Evolutionary conservation across 192 early-diverging fungal genomes (phyloP), one percentile per base, ranked within the genome.

Genomic region (Coemansia sp.): DNA sequence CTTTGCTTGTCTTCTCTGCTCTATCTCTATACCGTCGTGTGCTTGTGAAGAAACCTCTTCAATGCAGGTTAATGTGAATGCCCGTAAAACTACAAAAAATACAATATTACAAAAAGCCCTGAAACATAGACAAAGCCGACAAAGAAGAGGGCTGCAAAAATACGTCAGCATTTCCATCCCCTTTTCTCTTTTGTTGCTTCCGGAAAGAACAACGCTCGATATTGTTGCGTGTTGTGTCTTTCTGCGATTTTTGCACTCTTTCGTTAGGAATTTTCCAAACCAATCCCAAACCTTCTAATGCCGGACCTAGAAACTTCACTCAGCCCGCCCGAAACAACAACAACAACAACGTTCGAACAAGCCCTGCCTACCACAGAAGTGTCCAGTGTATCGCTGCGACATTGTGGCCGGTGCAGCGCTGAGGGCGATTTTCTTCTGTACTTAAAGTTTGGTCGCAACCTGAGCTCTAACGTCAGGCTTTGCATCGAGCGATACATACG

Each of bases 401-500:
- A 61, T 22, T 70, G 68, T 38, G 31, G 41, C 14, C 20, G 62
- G 33, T 67, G 60, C 37, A 48, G 33, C 33, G 55, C 42, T 20
- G 67, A 53, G 20, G 23, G 65, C 10, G 61, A 64, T n/a, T 64
- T 72, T 30, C 67, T 73, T 6, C 36, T 73, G 14, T 67, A 57
- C 36, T 13, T 79, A 27, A 59, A 59, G 20, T 79, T 79, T 58
- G 71, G 76, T 29, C 23, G 56, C 0, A 14, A n/a, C 25, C n/a
- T 73, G 25, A 20, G 27, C 28, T 38, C 19, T 6, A 23, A 30
- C 33, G 31, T 50, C 7, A 65, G 71, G 15, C 67, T 40, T 11
- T 63, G 57, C 9, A 73, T 79, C 30, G 67, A 70, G 38, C 67
- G 61, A 36, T 64, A 60, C 38, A 41, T 72, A n/a, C 45, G 53